Conservation (phyloP, 2,329 filamentous ascomycete species). For the Chaetomiaceae sp. region DNA sequence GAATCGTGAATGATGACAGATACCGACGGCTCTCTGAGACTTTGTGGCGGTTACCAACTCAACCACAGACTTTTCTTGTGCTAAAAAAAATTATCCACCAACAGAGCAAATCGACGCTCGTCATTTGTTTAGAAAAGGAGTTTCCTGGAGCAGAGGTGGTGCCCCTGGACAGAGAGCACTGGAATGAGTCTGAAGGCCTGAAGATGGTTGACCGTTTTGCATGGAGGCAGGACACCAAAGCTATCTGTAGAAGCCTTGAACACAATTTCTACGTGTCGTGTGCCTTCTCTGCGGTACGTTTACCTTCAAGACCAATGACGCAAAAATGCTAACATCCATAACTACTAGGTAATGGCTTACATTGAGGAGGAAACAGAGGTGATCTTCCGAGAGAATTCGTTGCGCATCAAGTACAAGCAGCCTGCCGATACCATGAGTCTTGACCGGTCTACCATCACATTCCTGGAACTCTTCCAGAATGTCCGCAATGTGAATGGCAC, state of each 20-base stretch:
- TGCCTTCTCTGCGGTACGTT: slow-evolving; percentile 25
- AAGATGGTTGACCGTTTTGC: slow-evolving; percentile 19
- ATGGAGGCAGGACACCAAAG: slow-evolving; percentile 9
- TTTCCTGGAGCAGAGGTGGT: slow-evolving; percentile 15
- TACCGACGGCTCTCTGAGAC: slow-evolving; percentile 20
- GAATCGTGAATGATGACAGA: slow-evolving; percentile 22
- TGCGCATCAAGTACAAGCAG: slow-evolving; percentile 81
- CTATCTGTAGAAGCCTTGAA: slow-evolving; percentile 13
- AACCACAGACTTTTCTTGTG: slow-evolving; percentile 21
- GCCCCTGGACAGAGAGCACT: slow-evolving; percentile 15
- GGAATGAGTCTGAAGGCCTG: slow-evolving; percentile 20
- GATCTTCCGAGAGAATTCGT: slow-evolving; percentile 70
- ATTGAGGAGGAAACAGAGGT: slow-evolving; percentile 66
- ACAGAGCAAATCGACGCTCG: slow-evolving; percentile 14
- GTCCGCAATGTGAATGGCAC: slow-evolving; percentile 71
- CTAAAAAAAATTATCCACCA: slow-evolving; percentile 14
- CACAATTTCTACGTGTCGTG: slow-evolving; percentile 25
- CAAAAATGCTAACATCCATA: slow-evolving; percentile 18
- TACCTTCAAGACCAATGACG: not conserved
- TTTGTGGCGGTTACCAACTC: slow-evolving; percentile 2
- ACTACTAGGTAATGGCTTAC: slow-evolving; percentile 71
- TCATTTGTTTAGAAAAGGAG: slow-evolving; percentile 1
- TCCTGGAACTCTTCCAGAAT: slow-evolving; percentile 88
- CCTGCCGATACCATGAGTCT: slow-evolving; percentile 96
- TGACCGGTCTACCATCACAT: slow-evolving; percentile 79